Percentiles rank a stretch among this genome's conserved stretches.
phyloP scores from a whole-genome alignment of 208 protist species.

The Trypanosoma boissoni region DNA sequence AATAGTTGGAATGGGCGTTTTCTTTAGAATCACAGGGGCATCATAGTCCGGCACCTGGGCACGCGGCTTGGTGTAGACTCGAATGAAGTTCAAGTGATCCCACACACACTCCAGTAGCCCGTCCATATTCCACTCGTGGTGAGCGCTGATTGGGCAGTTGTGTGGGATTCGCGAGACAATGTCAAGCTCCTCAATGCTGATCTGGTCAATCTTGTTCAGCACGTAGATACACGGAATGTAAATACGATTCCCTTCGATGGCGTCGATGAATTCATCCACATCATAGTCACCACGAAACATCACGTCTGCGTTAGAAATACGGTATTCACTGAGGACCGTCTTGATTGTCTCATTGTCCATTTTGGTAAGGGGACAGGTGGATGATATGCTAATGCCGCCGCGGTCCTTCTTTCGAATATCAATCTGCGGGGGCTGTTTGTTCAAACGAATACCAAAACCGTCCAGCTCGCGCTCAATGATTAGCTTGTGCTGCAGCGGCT shows the following conservation, averaged over 20 bases:
- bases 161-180: conserved; percentile 95
- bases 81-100: conserved; percentile 97
- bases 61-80: conserved; percentile 98
- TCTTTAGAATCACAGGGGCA: conserved; percentile 95
- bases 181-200: conserved; percentile 97
- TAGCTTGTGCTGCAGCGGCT: conserved; percentile 95
- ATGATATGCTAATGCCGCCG: conserved; percentile 88
- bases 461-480: conserved; percentile 97
- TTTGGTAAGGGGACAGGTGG: conserved; percentile 84
- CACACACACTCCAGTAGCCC: conserved; percentile 98
- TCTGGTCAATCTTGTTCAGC: conserved; percentile 99
- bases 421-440: conserved; percentile 96
- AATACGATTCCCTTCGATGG: conserved; percentile 95
- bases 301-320: conserved; percentile 96
- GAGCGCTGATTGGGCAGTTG: conserved; percentile 96
- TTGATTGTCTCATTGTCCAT: conserved; percentile 93
- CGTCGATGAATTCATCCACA: conserved; percentile 98
- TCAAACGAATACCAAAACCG: conserved; percentile 99
- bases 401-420: conserved; percentile 95
- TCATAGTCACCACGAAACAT: conserved; percentile 93
- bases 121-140: conserved; percentile 98
- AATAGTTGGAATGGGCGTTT: conserved; percentile 81
- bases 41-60: conserved; percentile 98
- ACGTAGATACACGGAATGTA: conserved; percentile 97
- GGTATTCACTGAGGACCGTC: conserved; percentile 93